These are phyloP conservation scores for Didymella pinodella DNA, from an alignment of 2,329 filamentous ascomycete genomes.

Conservation along the genomic window DNA sequence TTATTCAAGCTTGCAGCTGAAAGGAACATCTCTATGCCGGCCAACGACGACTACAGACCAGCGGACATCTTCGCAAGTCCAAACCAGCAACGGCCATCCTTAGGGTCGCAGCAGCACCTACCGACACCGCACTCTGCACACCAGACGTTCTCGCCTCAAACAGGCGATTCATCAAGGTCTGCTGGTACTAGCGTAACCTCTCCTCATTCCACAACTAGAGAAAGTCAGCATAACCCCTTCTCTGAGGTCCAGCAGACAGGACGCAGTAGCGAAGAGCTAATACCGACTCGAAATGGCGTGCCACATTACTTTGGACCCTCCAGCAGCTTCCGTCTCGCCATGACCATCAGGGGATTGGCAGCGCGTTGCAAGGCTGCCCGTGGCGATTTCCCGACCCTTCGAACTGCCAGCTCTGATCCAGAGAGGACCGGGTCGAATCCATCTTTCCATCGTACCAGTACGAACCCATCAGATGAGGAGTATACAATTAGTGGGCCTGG, in stretches of 20 bases:
- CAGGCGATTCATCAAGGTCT: slow-evolving; percentile 19
- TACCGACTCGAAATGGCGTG: slow-evolving; percentile 30
- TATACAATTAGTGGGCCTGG: slow-evolving; percentile 19
- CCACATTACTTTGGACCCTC: slow-evolving; percentile 43
- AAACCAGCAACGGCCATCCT: slow-evolving; percentile 12
- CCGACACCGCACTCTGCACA: slow-evolving; percentile 12
- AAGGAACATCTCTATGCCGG: slow-evolving; percentile 51
- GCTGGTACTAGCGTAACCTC: slow-evolving; percentile 11
- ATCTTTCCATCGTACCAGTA: slow-evolving; percentile 23
- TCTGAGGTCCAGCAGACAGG: slow-evolving; percentile 24
- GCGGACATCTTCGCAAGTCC: slow-evolving; percentile 37
- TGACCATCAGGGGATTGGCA: slow-evolving; percentile 31
- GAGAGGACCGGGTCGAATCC: slow-evolving; percentile 11
- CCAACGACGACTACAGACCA: slow-evolving; percentile 35
- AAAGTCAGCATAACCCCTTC: slow-evolving; percentile 27
- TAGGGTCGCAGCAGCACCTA: slow-evolving; percentile 14
- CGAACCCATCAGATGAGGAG: slow-evolving; percentile 33
- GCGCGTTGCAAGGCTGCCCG: slow-evolving; percentile 33
- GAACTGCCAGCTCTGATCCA: slow-evolving; percentile 16
- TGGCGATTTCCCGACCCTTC: slow-evolving; percentile 19
- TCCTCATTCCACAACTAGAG: slow-evolving; percentile 20
- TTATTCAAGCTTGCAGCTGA: slow-evolving; percentile 52
- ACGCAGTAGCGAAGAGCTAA: slow-evolving; percentile 26
- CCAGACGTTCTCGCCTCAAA: slow-evolving; percentile 15
- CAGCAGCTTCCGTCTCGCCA: slow-evolving; percentile 37